Conservation (phyloP, 495 filamentous ascomycete genomes). For the Ramalina intermedia region DNA sequence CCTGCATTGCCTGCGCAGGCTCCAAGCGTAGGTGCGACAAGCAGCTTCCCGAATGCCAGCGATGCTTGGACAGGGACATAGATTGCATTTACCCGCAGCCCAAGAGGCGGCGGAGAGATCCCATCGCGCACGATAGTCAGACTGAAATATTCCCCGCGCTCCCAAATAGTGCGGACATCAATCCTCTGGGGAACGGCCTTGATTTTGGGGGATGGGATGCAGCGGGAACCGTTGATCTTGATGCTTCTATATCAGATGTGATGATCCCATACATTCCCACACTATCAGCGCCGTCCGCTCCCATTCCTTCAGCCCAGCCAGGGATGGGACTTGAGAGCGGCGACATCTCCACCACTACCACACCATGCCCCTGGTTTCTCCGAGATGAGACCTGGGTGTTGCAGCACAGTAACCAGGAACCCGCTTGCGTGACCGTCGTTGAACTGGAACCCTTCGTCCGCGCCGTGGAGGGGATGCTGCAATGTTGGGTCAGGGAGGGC, state of each 20-base stretch:
- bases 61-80: slow-evolving; percentile 23
- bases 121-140: background rate
- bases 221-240: slow-evolving; percentile 11
- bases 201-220: slow-evolving; percentile 14
- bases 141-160: slow-evolving; percentile 1
- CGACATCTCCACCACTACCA: background rate
- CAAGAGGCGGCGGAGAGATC: slow-evolving; percentile 5
- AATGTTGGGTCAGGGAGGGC: slow-evolving; percentile 14
- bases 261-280: background rate
- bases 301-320: background rate
- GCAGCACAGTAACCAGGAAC: slow-evolving; percentile 6
- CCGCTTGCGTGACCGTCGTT: slow-evolving; percentile 4
- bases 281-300: background rate
- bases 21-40: slow-evolving; percentile 33
- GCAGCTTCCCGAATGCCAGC: slow-evolving; percentile 22
- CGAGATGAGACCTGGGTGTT: slow-evolving; percentile 11
- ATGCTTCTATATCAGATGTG: slow-evolving; percentile 12
- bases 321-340: background rate
- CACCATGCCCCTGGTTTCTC: slow-evolving; percentile 14
- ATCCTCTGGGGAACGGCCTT: slow-evolving; percentile 15
- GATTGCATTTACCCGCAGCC: slow-evolving; percentile 24
- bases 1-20: slow-evolving; percentile 28
- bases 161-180: slow-evolving; percentile 11
- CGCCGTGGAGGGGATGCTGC: slow-evolving; percentile 16
- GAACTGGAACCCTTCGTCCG: slow-evolving; percentile 11